Conservation (phyloP, 331 rosid genomes). For the Cydonia oblonga region DNA sequence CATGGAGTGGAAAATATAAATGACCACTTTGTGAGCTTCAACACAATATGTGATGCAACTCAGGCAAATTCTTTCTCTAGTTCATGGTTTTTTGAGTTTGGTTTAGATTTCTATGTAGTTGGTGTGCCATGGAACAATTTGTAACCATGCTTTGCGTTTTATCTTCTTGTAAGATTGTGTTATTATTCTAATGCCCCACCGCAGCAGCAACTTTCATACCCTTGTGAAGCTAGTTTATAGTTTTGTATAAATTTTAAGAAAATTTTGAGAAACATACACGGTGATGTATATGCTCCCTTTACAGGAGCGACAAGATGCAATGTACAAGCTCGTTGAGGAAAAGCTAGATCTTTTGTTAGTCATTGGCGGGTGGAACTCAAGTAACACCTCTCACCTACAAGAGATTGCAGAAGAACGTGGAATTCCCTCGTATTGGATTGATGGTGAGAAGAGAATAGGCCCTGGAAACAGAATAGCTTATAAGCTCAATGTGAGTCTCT, state of each 20-base stretch:
- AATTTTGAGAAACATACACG: too few relatives aligned
- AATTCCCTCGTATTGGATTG: conserved; percentile 95
- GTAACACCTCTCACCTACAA: conserved; percentile 95
- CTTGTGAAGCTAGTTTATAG: neutral
- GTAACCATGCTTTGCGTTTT: neutral
- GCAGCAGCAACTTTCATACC: neutral
- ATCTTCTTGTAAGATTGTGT: neutral
- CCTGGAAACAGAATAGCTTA: conserved; percentile 83
- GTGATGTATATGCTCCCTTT: too few relatives aligned
- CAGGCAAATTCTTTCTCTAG: conserved; percentile 40
- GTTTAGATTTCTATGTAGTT: neutral
- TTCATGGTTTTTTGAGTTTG: conserved; percentile 4
- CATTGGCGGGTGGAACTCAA: conserved; percentile 96
- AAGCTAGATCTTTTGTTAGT: conserved; percentile 76
- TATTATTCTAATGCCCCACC: neutral
- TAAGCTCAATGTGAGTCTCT: conserved; percentile 60
- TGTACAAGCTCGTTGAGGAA: conserved; percentile 85
- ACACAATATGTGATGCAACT: conserved; percentile 96
- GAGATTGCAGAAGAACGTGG: conserved; percentile 93
- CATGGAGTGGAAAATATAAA: conserved; percentile 72
- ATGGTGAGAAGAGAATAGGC: conserved; percentile 83
- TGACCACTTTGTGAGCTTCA: conserved; percentile 83
- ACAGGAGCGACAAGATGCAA: conserved; percentile 99
- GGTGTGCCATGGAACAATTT: too few relatives aligned
- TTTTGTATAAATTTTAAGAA: too few relatives aligned